Evolutionary conservation across 164 flowering plant genomes (phyloP).

Genomic region (Nelumbo lutea): DNA sequence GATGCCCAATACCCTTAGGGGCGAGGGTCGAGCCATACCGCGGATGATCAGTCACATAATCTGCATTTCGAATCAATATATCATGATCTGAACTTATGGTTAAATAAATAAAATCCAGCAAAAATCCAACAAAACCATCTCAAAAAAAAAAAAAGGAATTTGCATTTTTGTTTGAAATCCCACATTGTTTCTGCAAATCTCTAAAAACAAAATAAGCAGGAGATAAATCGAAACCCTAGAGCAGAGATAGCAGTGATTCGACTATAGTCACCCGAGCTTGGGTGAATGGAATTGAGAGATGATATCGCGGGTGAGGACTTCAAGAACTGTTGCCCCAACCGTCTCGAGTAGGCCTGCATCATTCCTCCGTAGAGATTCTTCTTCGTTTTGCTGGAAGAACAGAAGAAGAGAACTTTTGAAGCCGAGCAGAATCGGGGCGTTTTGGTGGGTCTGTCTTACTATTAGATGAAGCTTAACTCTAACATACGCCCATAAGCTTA

Average conservation of each 20-base stretch:
- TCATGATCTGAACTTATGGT: not conserved
- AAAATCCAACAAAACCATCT: not conserved
- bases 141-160: not conserved
- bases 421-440: not conserved
- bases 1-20: constrained; percentile 58
- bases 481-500: not conserved
- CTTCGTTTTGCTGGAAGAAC: not conserved
- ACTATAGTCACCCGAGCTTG: constrained; percentile 37
- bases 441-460: not conserved
- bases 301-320: constrained; percentile 30
- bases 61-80: constrained; percentile 23
- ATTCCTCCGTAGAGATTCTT: constrained; percentile 8
- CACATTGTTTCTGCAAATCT: too few relatives aligned
- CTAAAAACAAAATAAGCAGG: too few relatives aligned
- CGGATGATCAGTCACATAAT: constrained; percentile 53
- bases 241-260: not conserved
- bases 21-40: constrained; percentile 62
- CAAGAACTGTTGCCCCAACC: constrained; percentile 37
- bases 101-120: not conserved
- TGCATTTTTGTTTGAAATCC: too few relatives aligned
- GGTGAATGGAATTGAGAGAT: constrained; percentile 37
- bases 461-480: not conserved
- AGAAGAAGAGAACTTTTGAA: not conserved
- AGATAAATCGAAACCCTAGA: constrained; percentile 6
- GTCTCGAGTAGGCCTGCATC: constrained; percentile 69